These are phyloP conservation scores for Claviceps purpurea DNA, from an alignment of 2,329 filamentous ascomycete genomes.

Conservation along the genomic window DNA sequence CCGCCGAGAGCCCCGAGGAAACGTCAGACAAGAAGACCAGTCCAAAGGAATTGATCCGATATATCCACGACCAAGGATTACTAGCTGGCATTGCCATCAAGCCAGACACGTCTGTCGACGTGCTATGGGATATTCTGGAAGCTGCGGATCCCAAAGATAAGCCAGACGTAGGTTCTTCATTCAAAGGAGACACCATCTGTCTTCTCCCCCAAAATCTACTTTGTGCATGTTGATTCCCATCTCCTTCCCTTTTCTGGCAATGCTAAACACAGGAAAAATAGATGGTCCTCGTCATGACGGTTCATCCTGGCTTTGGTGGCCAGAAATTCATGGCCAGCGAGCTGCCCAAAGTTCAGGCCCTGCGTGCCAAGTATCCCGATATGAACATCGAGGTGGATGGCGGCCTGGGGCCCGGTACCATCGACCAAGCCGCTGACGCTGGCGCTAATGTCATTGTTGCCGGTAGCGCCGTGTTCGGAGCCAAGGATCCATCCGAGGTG, in stretches of 20 bases:
- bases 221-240: background rate
- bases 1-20: slow-evolving; percentile 64
- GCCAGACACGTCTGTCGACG: slow-evolving; percentile 78
- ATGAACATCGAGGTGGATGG: slow-evolving; percentile 97
- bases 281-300: slow-evolving; percentile 99
- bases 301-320: slow-evolving; percentile 91
- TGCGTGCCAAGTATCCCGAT: slow-evolving; percentile 75
- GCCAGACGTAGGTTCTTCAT: slow-evolving; percentile 60
- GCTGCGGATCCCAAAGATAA: slow-evolving; percentile 57
- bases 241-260: background rate
- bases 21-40: slow-evolving; percentile 59
- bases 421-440: slow-evolving; percentile 86
- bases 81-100: slow-evolving; percentile 93
- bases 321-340: slow-evolving; percentile 98
- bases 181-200: background rate
- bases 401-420: slow-evolving; percentile 74
- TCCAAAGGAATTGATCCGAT: slow-evolving; percentile 73
- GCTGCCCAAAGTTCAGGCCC: slow-evolving; percentile 79
- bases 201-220: background rate
- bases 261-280: slow-evolving; percentile 21
- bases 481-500: slow-evolving; percentile 74
- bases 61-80: slow-evolving; percentile 81
- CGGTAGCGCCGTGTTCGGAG: slow-evolving; percentile 89
- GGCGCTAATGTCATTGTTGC: slow-evolving; percentile 98
- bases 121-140: slow-evolving; percentile 82